Evolutionary conservation across 371 early-diverging fungal species (phyloP), one percentile per base, ranked within the genome.

Genomic region (Cokeromyces recurvatus): DNA sequence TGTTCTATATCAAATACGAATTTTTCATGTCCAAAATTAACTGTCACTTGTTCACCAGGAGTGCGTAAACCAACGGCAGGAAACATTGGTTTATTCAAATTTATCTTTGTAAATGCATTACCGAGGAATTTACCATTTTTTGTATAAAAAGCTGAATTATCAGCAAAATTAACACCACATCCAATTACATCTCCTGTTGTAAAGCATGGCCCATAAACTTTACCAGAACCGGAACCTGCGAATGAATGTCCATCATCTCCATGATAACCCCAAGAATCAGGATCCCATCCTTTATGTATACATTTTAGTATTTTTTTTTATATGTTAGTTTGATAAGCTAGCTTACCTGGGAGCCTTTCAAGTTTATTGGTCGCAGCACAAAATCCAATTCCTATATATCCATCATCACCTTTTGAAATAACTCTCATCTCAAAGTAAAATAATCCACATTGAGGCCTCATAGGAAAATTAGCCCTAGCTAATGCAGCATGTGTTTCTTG

Each of bases 161-260:
- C 77, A 20, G 74, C 55, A 66, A 94, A 93, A 66, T 97, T 90
- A 31, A 98, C 66, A 16, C 94, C 84, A 60, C 97, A 97, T 1
- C 98, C 98, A 38, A 96, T 81, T 0, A 83, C 77, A 64, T 98
- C 98, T 14, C 91, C 92, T 0, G 93, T 94, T 15, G 88, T 84
- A 53, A 86, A 98, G 6, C 79, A 79, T 11, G 97, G 98, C 1
- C 98, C 98, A 58, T 86, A 98, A 9, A 73, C 62, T 21, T 81
- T 67, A 16, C 97, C 97, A 17, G 74, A 81, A 3, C 91, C 92
- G 7, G 83, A 78, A 32, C 89, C 87, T 48, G 73, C 72, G 59
- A 95, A 94, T 29, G 71, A 61, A 47, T 87, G 69, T 11, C 98
- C 98, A 64, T 98, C 97, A 66, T 95, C 95, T 17, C 95, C 90